These are phyloP conservation scores for Vitis rupestris DNA, from an alignment of 164 flowering plant species.

Conservation along the genomic window DNA sequence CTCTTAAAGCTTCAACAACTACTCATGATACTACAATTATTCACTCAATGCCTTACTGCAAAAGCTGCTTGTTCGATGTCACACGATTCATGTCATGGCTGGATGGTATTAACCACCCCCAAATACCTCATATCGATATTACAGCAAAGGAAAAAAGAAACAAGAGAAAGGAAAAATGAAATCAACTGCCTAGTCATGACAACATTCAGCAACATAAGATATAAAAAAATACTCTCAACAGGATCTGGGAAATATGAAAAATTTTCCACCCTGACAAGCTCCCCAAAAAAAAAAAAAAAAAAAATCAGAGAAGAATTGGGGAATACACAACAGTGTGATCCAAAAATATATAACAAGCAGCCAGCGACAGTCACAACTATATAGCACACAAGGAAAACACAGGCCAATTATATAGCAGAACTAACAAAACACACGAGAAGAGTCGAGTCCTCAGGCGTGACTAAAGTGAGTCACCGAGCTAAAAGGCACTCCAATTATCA, in stretches of 20 bases:
- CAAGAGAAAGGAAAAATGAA: neutral
- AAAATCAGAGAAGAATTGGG: neutral
- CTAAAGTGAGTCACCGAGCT: conserved; percentile 7
- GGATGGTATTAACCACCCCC: neutral
- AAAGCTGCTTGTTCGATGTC: too few species aligned
- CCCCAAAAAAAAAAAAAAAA: neutral
- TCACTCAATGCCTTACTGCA: too few species aligned
- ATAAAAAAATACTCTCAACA: neutral
- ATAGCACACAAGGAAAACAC: neutral
- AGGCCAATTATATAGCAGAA: neutral
- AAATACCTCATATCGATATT: neutral
- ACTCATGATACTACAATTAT: too few species aligned
- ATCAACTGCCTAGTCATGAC: neutral
- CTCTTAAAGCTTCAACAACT: too few species aligned
- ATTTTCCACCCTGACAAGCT: neutral
- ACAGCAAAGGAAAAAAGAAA: neutral
- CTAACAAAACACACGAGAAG: neutral
- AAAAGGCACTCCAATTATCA: conserved; percentile 58
- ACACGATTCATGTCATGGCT: too few species aligned
- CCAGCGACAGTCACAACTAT: neutral
- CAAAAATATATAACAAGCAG: conserved; percentile 8
- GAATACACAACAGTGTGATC: neutral
- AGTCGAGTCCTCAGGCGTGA: too few species aligned
- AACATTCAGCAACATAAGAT: neutral
- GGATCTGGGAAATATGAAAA: neutral